Percentiles rank a stretch among this genome's conserved stretches.
Conservation (phyloP, 1,284 basidiomycete species). For the Trametes versicolor region DNA sequence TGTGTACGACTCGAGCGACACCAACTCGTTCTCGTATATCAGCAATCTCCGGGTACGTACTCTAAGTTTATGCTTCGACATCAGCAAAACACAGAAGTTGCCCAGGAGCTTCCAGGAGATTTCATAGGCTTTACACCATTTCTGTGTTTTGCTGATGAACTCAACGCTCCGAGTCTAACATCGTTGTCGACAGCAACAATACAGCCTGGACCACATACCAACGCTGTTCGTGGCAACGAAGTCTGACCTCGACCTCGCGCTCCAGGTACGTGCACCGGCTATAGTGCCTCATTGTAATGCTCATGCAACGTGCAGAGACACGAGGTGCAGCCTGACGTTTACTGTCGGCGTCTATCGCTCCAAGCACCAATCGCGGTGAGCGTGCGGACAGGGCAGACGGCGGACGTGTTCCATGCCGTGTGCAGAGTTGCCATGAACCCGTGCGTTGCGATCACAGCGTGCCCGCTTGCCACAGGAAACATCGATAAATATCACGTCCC, state of each 20-base stretch:
- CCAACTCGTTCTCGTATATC: constrained; percentile 98
- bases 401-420: constrained; percentile 91
- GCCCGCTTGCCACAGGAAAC: too few species aligned
- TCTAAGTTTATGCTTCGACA: constrained; percentile 20
- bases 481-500: too few species aligned
- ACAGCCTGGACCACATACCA: constrained; percentile 93
- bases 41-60: constrained; percentile 88
- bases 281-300: constrained; percentile 6
- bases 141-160: too few species aligned
- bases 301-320: constrained; percentile 70
- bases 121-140: too few species aligned
- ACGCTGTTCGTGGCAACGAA: constrained; percentile 99
- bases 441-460: constrained; percentile 51
- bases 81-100: too few species aligned
- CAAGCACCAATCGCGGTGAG: constrained; percentile 93
- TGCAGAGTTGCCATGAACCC: constrained; percentile 88
- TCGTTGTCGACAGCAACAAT: constrained; percentile 82
- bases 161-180: constrained; percentile 6
- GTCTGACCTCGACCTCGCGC: constrained; percentile 95
- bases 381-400: constrained; percentile 85
- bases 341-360: constrained; percentile 86
- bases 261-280: constrained; percentile 69
- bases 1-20: constrained; percentile 97
- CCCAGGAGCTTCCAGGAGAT: too few species aligned
- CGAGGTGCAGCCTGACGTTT: constrained; percentile 98